Evolutionary conservation across 306 rosid species (phyloP).

Genomic region (Sophora flavescens): DNA sequence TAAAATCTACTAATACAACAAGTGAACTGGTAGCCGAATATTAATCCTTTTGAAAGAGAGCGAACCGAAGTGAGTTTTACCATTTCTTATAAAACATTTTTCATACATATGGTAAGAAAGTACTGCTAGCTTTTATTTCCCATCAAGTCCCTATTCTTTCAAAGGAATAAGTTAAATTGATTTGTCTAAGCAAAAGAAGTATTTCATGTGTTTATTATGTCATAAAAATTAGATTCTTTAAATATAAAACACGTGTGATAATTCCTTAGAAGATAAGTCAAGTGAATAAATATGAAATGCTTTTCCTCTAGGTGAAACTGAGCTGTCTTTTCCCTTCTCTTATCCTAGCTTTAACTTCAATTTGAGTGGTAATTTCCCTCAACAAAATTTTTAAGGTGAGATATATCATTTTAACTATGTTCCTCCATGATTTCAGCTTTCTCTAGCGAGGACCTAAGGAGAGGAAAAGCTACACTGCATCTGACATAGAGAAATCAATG

Average conservation of each 20-base stretch:
- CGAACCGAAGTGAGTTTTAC: too few species aligned
- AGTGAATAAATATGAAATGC: neutral
- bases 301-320: neutral
- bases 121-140: too few species aligned
- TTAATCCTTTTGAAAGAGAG: too few species aligned
- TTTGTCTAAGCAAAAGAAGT: neutral
- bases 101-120: too few species aligned
- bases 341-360: neutral
- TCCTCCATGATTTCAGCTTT: slow-evolving; percentile 19
- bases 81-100: too few species aligned
- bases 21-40: too few species aligned
- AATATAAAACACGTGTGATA: neutral
- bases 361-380: slow-evolving; percentile 11
- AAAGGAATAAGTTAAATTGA: neutral
- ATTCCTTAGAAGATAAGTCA: neutral
- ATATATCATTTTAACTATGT: neutral
- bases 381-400: slow-evolving; percentile 5
- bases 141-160: neutral
- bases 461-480: slow-evolving; percentile 20
- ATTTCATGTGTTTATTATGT: neutral
- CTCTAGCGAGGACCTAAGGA: slow-evolving; percentile 25
- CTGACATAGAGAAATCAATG: slow-evolving; percentile 28
- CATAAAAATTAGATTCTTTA: slow-evolving; percentile 17
- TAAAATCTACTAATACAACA: too few species aligned
- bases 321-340: neutral